Evolutionary conservation across 2,329 filamentous ascomycete genomes (phyloP).

Genomic region (Alternaria novae-zelandiae): DNA sequence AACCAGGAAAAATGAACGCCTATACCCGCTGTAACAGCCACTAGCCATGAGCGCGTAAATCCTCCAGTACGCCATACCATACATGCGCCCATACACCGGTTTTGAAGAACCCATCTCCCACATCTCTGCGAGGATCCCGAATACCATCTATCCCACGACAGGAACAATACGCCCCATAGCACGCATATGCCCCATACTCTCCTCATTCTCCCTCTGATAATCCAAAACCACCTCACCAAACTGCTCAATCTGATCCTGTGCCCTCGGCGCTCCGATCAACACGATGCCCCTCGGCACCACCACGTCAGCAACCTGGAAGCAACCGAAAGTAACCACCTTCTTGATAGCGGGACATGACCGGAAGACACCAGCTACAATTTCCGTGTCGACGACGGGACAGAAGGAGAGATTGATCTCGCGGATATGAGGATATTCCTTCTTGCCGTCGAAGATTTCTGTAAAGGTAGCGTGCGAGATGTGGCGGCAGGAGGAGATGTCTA

Average conservation of each 20-base stretch:
- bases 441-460: conserved; percentile 71
- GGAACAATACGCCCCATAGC: conserved; percentile 29
- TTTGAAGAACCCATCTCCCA: neutral
- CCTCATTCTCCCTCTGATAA: conserved; percentile 33
- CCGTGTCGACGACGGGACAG: conserved; percentile 70
- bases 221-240: conserved; percentile 50
- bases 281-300: conserved; percentile 64
- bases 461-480: conserved; percentile 78
- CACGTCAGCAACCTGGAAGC: conserved; percentile 65
- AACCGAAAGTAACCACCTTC: conserved; percentile 67
- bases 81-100: neutral
- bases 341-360: conserved; percentile 64
- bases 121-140: neutral
- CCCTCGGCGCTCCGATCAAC: conserved; percentile 65
- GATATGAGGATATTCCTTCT: conserved; percentile 69
- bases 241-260: conserved; percentile 63
- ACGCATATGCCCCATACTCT: conserved; percentile 4
- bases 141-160: conserved; percentile 24
- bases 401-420: conserved; percentile 79
- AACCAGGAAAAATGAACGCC: neutral
- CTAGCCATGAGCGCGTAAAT: neutral
- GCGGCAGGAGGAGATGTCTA: conserved; percentile 85
- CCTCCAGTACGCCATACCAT: neutral
- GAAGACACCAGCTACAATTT: conserved; percentile 69
- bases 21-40: neutral